A percentile compares a stretch with the other conserved stretches of the same genome.
Evolutionary conservation across 352 stramenopile genomes (phyloP).

Genomic region (Globisporangium perplexum): DNA sequence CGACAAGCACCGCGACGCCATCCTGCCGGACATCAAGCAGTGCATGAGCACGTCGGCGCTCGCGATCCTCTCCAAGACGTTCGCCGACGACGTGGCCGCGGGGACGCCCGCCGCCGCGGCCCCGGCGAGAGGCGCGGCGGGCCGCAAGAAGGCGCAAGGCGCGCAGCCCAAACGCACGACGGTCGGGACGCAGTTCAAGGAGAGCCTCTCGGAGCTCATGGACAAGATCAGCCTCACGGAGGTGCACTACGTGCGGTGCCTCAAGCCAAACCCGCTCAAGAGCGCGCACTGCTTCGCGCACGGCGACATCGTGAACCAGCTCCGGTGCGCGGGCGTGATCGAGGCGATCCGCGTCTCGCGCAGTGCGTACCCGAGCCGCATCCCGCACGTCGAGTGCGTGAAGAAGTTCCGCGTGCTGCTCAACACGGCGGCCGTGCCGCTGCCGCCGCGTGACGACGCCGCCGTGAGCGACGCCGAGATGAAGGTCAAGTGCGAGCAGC

Average conservation of each 20-base stretch:
- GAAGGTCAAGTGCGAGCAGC: constrained; percentile 53
- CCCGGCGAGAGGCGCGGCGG: constrained; percentile 9
- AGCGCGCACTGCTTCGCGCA: constrained; percentile 69
- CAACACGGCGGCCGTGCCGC: constrained; percentile 13
- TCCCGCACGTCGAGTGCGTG: constrained; percentile 70
- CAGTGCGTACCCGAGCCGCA: constrained; percentile 78
- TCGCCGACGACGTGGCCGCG: constrained; percentile 31
- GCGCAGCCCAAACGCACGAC: constrained; percentile 63
- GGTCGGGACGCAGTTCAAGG: constrained; percentile 83
- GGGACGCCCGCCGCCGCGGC: constrained; percentile 5
- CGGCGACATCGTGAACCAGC: constrained; percentile 70
- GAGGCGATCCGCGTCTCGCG: constrained; percentile 84
- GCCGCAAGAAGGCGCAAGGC: constrained; percentile 36
- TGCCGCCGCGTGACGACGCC: constrained; percentile 12
- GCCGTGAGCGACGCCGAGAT: constrained; percentile 46
- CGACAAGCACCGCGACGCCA: constrained; percentile 95
- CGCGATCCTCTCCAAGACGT: constrained; percentile 64
- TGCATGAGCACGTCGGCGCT: constrained; percentile 72
- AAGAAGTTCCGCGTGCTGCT: constrained; percentile 77
- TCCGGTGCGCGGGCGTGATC: constrained; percentile 82
- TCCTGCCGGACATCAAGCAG: constrained; percentile 92
- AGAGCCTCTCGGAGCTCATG: constrained; percentile 78
- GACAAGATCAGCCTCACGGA: constrained; percentile 84
- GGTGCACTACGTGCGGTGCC: constrained; percentile 82
- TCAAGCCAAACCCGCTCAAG: constrained; percentile 81